These are phyloP conservation scores for Eleusine coracana DNA, from an alignment of 176 grass and related monocot species.

Conservation along the genomic window DNA sequence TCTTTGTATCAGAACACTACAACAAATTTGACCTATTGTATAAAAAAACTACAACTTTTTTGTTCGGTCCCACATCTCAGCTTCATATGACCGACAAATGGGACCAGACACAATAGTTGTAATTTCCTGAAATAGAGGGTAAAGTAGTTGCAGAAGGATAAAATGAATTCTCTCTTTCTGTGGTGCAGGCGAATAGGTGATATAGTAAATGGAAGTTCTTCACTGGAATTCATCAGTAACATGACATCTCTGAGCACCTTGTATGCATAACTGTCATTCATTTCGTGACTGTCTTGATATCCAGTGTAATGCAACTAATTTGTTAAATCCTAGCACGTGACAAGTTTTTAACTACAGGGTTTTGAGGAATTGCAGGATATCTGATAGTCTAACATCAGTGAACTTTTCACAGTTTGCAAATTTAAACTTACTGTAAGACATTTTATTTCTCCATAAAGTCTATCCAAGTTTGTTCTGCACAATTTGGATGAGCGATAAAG, in stretches of 20 bases:
- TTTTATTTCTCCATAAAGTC: conserved; percentile 19
- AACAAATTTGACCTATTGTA: too few relatives aligned
- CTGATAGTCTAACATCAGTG: conserved; percentile 61
- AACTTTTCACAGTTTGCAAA: conserved; percentile 57
- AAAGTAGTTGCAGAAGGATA: neutral
- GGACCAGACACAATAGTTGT: too few relatives aligned
- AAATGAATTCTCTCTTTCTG: conserved; percentile 27
- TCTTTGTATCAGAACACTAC: too few relatives aligned
- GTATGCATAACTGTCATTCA: conserved; percentile 39
- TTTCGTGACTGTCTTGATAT: neutral
- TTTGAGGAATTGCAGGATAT: conserved; percentile 83
- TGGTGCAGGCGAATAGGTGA: conserved; percentile 35
- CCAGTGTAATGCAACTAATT: neutral
- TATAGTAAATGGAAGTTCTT: conserved; percentile 29
- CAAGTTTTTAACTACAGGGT: conserved; percentile 51
- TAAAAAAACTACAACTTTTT: too few relatives aligned
- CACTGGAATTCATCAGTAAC: conserved; percentile 5
- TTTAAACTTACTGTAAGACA: conserved; percentile 55
- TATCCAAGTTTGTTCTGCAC: neutral
- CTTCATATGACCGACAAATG: too few relatives aligned
- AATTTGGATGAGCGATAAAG: too few relatives aligned
- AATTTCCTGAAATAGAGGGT: too few relatives aligned
- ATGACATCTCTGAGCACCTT: conserved; percentile 45
- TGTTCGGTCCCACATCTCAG: too few relatives aligned
- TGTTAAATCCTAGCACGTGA: conserved; percentile 1